Evolutionary conservation across 2,329 filamentous ascomycete genomes (phyloP).

Genomic region (Botryotinia narcissicola): DNA sequence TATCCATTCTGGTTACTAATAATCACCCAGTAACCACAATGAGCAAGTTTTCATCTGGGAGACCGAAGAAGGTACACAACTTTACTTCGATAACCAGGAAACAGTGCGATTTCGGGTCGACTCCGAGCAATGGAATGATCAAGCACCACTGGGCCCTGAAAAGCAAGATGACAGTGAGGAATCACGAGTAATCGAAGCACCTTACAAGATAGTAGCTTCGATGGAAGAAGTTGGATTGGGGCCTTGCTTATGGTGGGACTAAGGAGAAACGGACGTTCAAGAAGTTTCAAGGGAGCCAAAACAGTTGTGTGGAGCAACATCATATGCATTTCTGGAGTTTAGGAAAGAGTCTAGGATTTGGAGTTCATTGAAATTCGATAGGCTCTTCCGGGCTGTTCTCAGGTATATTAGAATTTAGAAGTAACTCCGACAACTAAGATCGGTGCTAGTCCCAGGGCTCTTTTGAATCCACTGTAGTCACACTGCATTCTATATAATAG

Average conservation of each 20-base stretch:
- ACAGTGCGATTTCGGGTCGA: constrained; percentile 83
- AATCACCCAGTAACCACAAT: constrained; percentile 59
- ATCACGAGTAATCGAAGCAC: constrained; percentile 51
- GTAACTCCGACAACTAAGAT: background rate
- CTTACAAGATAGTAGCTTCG: constrained; percentile 66
- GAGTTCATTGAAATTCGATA: constrained; percentile 7
- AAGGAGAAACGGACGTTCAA: constrained; percentile 27
- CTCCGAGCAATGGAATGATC: constrained; percentile 87
- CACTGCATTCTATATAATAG: background rate
- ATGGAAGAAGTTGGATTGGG: constrained; percentile 64
- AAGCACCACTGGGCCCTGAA: constrained; percentile 70
- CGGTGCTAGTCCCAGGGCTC: background rate
- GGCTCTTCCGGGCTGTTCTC: background rate
- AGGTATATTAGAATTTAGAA: background rate
- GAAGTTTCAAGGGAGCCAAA: constrained; percentile 4
- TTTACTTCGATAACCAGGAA: constrained; percentile 90
- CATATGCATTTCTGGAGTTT: constrained; percentile 9
- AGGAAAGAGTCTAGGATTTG: constrained; percentile 3
- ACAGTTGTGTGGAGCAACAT: background rate
- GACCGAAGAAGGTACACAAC: constrained; percentile 63
- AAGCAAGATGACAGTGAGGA: constrained; percentile 55
- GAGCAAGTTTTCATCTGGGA: constrained; percentile 82
- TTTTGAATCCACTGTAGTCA: background rate
- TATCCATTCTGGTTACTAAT: constrained; percentile 17
- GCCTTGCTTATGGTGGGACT: constrained; percentile 63